Evolutionary conservation across 1,284 basidiomycete genomes (phyloP).

Genomic region (Sphagnurus paluster): DNA sequence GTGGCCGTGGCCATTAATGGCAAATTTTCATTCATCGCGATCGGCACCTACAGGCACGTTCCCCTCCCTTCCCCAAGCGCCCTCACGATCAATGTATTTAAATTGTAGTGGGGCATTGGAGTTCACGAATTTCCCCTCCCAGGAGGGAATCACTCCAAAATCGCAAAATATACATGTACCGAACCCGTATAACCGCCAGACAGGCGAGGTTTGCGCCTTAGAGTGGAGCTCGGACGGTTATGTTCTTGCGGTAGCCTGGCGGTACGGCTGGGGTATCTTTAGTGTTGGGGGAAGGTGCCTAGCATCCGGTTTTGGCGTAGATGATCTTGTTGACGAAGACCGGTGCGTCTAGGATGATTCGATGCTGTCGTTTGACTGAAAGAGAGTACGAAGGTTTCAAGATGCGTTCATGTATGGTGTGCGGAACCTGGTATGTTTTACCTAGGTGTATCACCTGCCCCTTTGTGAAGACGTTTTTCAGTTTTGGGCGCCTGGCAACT

Average conservation of each 20-base stretch:
- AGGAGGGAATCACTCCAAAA: constrained; percentile 51
- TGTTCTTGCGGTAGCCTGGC: constrained; percentile 95
- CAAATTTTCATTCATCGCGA: constrained; percentile 82
- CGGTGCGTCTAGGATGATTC: constrained; percentile 34
- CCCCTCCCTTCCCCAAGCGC: constrained; percentile 4
- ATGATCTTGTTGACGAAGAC: constrained; percentile 60
- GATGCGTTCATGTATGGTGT: constrained; percentile 88
- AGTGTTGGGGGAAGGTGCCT: constrained; percentile 89
- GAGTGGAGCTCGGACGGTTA: constrained; percentile 97
- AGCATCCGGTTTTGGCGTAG: constrained; percentile 72
- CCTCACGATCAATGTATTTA: neutral
- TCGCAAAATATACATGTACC: constrained; percentile 58
- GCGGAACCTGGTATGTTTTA: constrained; percentile 55
- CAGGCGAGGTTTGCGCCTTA: constrained; percentile 75
- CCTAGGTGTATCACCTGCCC: neutral
- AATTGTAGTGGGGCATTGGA: constrained; percentile 57
- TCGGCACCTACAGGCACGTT: constrained; percentile 74
- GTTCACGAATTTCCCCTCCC: constrained; percentile 64
- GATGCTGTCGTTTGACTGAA: constrained; percentile 6
- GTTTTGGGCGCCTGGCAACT: constrained; percentile 93
- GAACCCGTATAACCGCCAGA: constrained; percentile 54
- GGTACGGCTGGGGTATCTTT: constrained; percentile 88
- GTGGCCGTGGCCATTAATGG: constrained; percentile 73
- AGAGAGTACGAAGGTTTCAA: constrained; percentile 53
- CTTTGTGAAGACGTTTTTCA: constrained; percentile 30